phyloP scores from a whole-genome alignment of 352 stramenopile species.

The Aphanomyces astaci region DNA sequence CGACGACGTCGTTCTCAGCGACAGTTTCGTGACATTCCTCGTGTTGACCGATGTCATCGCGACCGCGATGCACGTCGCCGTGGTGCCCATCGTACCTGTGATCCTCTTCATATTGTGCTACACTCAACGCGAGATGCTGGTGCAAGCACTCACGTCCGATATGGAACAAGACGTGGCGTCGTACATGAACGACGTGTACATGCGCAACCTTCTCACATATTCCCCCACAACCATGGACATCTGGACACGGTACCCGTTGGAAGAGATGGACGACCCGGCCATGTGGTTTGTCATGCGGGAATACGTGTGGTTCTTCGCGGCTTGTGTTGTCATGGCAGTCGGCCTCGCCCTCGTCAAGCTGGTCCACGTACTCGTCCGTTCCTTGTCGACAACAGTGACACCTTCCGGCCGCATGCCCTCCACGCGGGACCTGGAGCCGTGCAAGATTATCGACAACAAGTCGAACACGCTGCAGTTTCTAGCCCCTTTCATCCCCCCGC shows the following conservation, averaged over 20 bases:
- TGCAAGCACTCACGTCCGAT: not conserved
- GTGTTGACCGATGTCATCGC: constrained; percentile 6
- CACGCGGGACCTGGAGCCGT: too few species aligned
- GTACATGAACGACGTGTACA: constrained; percentile 8
- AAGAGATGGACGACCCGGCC: not conserved
- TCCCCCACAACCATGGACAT: constrained; percentile 3
- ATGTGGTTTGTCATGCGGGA: constrained; percentile 11
- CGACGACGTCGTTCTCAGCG: not conserved
- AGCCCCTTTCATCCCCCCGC: not conserved
- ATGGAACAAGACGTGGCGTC: not conserved
- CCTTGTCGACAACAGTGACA: too few species aligned
- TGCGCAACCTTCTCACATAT: not conserved
- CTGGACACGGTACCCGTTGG: not conserved
- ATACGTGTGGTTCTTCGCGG: constrained; percentile 5
- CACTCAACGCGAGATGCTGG: not conserved
- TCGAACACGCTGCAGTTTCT: not conserved
- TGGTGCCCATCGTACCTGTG: not conserved
- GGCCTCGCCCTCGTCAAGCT: not conserved
- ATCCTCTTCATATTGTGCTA: not conserved
- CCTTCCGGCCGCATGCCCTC: too few species aligned
- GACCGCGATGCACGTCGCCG: not conserved
- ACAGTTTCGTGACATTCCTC: constrained; percentile 8
- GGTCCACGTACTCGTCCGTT: not conserved
- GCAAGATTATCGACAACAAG: not conserved
- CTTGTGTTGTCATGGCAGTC: not conserved